A percentile compares a stretch with the other conserved stretches of the same genome.
These are phyloP conservation scores for Cystoderma amianthinum DNA, from an alignment of 768 basidiomycete genomes.

Conservation along the genomic window DNA sequence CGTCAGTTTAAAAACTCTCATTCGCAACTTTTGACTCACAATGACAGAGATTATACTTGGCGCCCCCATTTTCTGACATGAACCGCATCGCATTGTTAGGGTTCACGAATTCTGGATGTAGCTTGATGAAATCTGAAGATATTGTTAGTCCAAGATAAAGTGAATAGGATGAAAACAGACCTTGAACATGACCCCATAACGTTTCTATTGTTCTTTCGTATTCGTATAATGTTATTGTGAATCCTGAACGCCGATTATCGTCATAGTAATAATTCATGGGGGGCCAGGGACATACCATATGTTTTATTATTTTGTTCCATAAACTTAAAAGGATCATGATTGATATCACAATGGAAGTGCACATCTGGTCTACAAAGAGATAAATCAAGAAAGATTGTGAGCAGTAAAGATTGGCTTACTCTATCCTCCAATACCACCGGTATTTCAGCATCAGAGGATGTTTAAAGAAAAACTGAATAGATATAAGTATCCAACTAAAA, in stretches of 20 bases:
- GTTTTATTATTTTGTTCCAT: conserved; percentile 69
- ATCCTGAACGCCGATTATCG: conserved; percentile 33
- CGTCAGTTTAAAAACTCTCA: background rate
- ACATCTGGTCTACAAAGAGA: conserved; percentile 70
- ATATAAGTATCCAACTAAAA: conserved; percentile 1
- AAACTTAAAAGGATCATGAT: conserved; percentile 63
- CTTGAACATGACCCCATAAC: conserved; percentile 66
- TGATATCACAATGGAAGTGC: conserved; percentile 68
- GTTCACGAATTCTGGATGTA: conserved; percentile 49
- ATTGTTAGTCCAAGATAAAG: no score
- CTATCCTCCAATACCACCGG: no score
- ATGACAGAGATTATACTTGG: conserved; percentile 67
- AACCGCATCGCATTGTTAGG: conserved; percentile 56
- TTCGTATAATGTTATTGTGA: conserved; percentile 69
- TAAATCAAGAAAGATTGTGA: no score
- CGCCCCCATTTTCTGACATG: conserved; percentile 40
- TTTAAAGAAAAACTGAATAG: conserved; percentile 71
- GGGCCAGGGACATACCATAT: conserved; percentile 58
- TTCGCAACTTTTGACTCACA: conserved; percentile 34
- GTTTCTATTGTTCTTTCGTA: conserved; percentile 73
- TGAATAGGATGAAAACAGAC: conserved; percentile 22
- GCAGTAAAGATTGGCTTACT: no score
- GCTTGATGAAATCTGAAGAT: conserved; percentile 49
- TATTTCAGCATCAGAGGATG: conserved; percentile 77
- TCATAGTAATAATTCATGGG: no score